These are phyloP conservation scores for Citeromyces hawaiiensis DNA, from an alignment of 1,139 yeast species.

Conservation along the genomic window DNA sequence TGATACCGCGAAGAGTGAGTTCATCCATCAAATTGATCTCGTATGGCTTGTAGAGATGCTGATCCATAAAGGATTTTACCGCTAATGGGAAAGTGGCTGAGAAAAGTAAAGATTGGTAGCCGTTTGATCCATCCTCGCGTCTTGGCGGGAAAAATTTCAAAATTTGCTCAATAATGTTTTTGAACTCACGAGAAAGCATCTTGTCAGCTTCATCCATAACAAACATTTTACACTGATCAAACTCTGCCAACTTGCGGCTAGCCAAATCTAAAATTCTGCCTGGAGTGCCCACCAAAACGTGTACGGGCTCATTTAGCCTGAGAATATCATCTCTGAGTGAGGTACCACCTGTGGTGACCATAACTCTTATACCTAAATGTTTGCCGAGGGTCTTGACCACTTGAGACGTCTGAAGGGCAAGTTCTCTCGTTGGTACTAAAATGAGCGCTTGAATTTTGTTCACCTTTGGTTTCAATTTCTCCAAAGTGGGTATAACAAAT, in stretches of 20 bases:
- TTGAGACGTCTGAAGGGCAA: conserved; percentile 94
- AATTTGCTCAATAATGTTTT: conserved; percentile 78
- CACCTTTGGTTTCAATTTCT: conserved; percentile 70
- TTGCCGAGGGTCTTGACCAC: conserved; percentile 96
- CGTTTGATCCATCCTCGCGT: conserved; percentile 17
- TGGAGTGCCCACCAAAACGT: conserved; percentile 85
- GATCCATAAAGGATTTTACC: conserved; percentile 86
- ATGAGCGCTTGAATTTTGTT: conserved; percentile 82
- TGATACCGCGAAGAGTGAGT: conserved; percentile 87
- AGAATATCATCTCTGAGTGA: conserved; percentile 86
- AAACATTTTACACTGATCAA: conserved; percentile 77
- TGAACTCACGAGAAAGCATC: conserved; percentile 86
- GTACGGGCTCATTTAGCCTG: conserved; percentile 86
- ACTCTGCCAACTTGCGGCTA: conserved; percentile 74
- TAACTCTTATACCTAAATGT: conserved; percentile 83
- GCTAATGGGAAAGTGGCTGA: conserved; percentile 95
- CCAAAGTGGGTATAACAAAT: conserved; percentile 78
- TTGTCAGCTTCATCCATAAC: conserved; percentile 99
- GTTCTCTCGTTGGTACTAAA: conserved; percentile 87
- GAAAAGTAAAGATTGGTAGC: conserved; percentile 77
- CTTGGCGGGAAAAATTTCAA: conserved; percentile 61
- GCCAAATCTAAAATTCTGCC: conserved; percentile 96
- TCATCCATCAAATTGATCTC: conserved; percentile 98
- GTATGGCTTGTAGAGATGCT: conserved; percentile 82
- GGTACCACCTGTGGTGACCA: conserved; percentile 99